Conservation (phyloP, 371 early-diverging fungal genomes). For the Blakeslea trispora region DNA sequence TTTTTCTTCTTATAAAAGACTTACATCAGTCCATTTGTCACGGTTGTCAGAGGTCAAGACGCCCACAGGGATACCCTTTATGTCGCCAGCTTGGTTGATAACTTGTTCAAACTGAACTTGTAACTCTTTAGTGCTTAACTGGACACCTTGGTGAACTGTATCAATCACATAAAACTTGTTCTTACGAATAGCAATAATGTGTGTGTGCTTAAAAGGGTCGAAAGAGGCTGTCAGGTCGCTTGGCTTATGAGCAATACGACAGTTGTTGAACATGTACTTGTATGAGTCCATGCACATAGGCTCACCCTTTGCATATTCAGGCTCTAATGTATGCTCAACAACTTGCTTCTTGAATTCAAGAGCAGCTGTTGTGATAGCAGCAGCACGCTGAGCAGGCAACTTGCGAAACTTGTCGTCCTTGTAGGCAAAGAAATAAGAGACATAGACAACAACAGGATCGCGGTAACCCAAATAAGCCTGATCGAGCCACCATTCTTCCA, state of each 20-base stretch:
- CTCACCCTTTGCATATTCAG: conserved; percentile 78
- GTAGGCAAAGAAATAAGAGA: conserved; percentile 83
- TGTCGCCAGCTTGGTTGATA: conserved; percentile 73
- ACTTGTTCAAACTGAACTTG: conserved; percentile 77
- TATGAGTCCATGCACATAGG: conserved; percentile 92
- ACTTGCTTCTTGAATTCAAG: conserved; percentile 84
- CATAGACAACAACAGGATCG: conserved; percentile 91
- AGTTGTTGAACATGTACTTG: conserved; percentile 95
- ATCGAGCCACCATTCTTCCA: conserved; percentile 96
- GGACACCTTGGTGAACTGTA: conserved; percentile 73
- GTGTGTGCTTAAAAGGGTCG: conserved; percentile 78
- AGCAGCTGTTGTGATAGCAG: conserved; percentile 85
- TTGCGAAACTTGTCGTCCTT: conserved; percentile 82
- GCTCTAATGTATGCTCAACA: conserved; percentile 77
- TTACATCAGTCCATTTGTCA: conserved; percentile 90
- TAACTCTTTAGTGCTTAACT: conserved; percentile 83
- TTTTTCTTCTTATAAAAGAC: conserved; percentile 11
- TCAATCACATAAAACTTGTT: conserved; percentile 88
- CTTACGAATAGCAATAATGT: conserved; percentile 86
- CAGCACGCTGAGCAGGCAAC: conserved; percentile 83
- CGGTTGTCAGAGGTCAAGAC: conserved; percentile 90
- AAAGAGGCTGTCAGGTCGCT: conserved; percentile 76
- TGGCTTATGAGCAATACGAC: conserved; percentile 87
- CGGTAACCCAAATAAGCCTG: conserved; percentile 93
- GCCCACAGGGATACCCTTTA: conserved; percentile 79